Evolutionary conservation across 441 rosid genomes (phyloP), one percentile per base, ranked within the genome.

Genomic region (Adansonia rubrostipa): DNA sequence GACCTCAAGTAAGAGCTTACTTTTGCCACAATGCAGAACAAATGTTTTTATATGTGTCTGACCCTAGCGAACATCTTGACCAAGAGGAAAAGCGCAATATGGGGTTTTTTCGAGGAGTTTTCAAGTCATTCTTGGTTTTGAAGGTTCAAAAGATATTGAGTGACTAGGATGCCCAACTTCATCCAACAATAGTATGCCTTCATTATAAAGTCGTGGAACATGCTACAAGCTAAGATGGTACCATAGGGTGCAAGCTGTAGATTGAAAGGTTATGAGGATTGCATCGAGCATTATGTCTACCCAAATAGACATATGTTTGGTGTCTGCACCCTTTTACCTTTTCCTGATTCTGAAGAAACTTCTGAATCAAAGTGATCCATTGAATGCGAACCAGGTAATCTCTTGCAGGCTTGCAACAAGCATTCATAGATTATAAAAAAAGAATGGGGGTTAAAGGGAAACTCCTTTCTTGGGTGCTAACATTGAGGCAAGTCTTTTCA

Each of bases 231-330:
- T 57, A 89, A 86, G 80, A 91, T 96, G 99, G 89, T 96, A 84
- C 99, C 99, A 0, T 92, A 81, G 77, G 94, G 94, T 83, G 98
- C 97, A 78, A 96, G 97, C 86, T 92, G 95, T 82, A 84, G 97
- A 82, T 84, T 96, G 87, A 97, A 93, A 53, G 87, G 98, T 61
- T 92, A 92, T 81, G 97, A 94, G 77, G 99, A 96, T 78, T 88
- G 92, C 65, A 86, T 94, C 0, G 99, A 96, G 80, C 94, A 93
- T 82, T 93, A 86, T 54, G 98, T 96, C 47, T 96, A 98, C 84
- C 96, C 93, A n/a, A 94, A 96, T 62, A 98, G 98, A 28, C 99
- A 96, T 86, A 83, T 96, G 90, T 84, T 90, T 44, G 99, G 99
- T 78, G 91, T 88, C 82, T 96, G 98, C 88, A 89, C 93, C 36